phyloP scores from a whole-genome alignment of 2,329 filamentous ascomycete species.

The Aspergillus caelatus region DNA sequence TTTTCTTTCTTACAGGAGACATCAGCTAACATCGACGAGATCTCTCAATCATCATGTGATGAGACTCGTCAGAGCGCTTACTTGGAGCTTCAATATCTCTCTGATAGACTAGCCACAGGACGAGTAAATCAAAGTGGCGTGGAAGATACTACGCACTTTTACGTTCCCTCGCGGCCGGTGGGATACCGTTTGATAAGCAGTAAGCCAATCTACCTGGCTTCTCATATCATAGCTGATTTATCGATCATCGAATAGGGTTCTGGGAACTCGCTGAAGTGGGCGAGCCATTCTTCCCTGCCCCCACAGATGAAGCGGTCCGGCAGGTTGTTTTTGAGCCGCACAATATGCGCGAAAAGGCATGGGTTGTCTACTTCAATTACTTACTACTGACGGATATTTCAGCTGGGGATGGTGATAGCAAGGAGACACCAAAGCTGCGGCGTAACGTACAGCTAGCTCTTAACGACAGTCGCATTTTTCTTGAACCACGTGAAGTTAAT shows the following conservation, averaged over 20 bases:
- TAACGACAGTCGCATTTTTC: constrained; percentile 17
- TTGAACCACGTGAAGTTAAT: constrained; percentile 17
- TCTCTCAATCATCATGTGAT: not conserved
- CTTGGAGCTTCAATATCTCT: not conserved
- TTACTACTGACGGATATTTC: constrained; percentile 11
- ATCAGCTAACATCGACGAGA: not conserved
- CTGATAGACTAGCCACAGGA: not conserved
- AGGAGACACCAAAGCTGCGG: not conserved
- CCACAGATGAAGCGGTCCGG: constrained; percentile 1
- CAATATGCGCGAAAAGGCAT: constrained; percentile 16
- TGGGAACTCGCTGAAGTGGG: not conserved
- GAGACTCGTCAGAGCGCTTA: not conserved
- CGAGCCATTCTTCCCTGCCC: not conserved
- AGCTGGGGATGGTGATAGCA: not conserved
- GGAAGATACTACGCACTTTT: not conserved
- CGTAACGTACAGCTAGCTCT: constrained; percentile 15
- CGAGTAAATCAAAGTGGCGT: not conserved
- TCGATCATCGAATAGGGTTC: not conserved
- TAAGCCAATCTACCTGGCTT: not conserved
- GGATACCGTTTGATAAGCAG: constrained; percentile 5
- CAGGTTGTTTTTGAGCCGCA: constrained; percentile 19
- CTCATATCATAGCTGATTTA: not conserved
- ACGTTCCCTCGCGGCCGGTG: not conserved
- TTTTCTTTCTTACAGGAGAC: not conserved
- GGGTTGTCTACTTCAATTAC: constrained; percentile 21